Conservation (phyloP, 306 rosid genomes). For the Mucuna pruriens region DNA sequence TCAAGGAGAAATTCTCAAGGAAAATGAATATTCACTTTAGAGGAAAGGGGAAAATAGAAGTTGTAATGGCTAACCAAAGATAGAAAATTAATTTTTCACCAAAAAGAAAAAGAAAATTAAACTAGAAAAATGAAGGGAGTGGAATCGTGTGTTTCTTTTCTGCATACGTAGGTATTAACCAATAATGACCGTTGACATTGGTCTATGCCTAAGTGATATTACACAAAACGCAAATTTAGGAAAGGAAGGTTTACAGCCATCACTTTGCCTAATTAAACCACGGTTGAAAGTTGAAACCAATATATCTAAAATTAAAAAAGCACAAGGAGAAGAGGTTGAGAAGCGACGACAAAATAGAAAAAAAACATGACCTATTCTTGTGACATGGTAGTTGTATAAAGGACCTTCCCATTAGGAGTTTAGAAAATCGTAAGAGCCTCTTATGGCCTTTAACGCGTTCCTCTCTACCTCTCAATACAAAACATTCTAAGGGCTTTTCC, state of each 20-base stretch:
- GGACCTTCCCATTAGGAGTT: not conserved
- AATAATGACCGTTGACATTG: not conserved
- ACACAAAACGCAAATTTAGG: conserved; percentile 35
- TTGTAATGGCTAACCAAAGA: not conserved
- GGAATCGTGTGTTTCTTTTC: not conserved
- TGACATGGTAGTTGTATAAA: conserved; percentile 8
- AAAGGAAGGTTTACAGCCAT: not conserved
- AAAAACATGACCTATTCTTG: conserved; percentile 28
- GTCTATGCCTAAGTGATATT: not conserved
- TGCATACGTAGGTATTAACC: conserved; percentile 1
- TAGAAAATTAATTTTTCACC: not conserved
- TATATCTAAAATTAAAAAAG: conserved; percentile 32
- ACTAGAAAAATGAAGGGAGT: not conserved
- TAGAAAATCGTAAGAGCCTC: conserved; percentile 45
- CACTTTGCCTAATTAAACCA: not conserved
- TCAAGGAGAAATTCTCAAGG: not conserved
- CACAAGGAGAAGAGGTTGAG: not conserved
- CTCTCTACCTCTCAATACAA: conserved; percentile 35
- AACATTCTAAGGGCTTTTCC: conserved; percentile 26
- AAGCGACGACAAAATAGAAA: not conserved
- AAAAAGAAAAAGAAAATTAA: conserved; percentile 4
- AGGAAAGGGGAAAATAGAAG: not conserved
- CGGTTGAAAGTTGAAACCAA: conserved; percentile 34
- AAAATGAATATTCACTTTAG: not conserved
- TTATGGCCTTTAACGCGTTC: not conserved